A percentile compares a stretch with the other conserved stretches of the same genome.
phyloP scores from a whole-genome alignment of 805 yeast species.

The Middelhovenomyces tepae region DNA sequence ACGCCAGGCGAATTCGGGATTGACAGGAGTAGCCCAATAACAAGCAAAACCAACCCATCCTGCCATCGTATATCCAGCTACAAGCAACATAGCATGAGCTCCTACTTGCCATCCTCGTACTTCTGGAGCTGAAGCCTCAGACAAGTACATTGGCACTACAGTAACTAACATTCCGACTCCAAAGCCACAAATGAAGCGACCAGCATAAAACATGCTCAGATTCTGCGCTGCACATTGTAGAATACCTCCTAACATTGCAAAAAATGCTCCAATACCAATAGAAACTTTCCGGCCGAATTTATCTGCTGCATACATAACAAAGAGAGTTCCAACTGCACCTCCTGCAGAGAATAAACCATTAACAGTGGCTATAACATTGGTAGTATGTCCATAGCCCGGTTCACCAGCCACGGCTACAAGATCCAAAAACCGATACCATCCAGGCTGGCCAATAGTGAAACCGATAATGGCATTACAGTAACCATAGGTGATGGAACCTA shows the following conservation, averaged over 20 bases:
- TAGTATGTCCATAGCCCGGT: no score
- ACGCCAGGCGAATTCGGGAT: no score
- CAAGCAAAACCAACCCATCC: constrained; percentile 11
- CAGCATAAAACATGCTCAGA: constrained; percentile 43
- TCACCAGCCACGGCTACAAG: no score
- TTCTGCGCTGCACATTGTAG: constrained; percentile 40
- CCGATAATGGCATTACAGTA: no score
- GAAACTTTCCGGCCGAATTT: constrained; percentile 47
- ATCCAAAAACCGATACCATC: no score
- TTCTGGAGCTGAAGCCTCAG: constrained; percentile 54
- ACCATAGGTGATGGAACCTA: no score
- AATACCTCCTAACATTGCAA: constrained; percentile 58
- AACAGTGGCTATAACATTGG: constrained; percentile 10
- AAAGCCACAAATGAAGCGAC: constrained; percentile 52
- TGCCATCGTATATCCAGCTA: constrained; percentile 6
- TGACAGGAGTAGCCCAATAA: constrained; percentile 7
- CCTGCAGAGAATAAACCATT: constrained; percentile 12
- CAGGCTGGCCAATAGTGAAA: no score
- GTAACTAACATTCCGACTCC: constrained; percentile 62
- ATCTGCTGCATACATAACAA: constrained; percentile 29
- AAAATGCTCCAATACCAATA: constrained; percentile 42
- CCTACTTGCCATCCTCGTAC: constrained; percentile 41
- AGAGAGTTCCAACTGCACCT: constrained; percentile 9
- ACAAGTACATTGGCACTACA: constrained; percentile 57
- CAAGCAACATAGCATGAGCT: constrained; percentile 9